Percentiles rank a stretch among this genome's conserved stretches.
These are phyloP conservation scores for Teratosphaeria gauchensis DNA, from an alignment of 2,329 filamentous ascomycete genomes.

Conservation along the genomic window DNA sequence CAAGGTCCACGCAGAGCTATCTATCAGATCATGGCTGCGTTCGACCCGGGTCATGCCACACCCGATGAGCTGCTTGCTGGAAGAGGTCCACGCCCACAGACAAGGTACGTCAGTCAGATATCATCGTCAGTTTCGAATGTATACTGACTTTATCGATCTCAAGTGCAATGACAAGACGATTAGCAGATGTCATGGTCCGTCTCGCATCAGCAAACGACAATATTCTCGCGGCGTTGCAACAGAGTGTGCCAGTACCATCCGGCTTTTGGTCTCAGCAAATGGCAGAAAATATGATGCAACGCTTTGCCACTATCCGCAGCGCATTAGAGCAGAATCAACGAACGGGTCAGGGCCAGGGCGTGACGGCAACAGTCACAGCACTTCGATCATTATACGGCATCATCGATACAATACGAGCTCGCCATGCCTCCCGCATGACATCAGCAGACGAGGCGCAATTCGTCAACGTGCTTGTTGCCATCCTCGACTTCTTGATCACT, in stretches of 20 bases:
- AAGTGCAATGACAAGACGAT: neutral
- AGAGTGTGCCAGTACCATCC: neutral
- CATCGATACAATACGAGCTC: slow-evolving; percentile 3
- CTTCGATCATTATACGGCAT: slow-evolving; percentile 1
- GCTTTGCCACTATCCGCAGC: neutral
- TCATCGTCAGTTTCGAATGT: neutral
- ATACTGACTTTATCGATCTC: neutral
- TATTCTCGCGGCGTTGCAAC: neutral
- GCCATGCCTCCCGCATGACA: slow-evolving; percentile 1
- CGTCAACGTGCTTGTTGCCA: slow-evolving; percentile 1
- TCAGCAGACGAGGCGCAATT: neutral
- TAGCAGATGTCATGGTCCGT: neutral
- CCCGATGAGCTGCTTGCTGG: neutral
- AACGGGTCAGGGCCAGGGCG: slow-evolving; percentile 1
- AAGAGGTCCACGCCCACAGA: neutral
- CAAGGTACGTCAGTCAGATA: neutral
- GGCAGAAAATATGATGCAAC: neutral
- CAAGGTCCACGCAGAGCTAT: neutral
- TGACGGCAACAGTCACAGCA: slow-evolving; percentile 3
- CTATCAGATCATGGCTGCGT: neutral
- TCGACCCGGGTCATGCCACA: neutral
- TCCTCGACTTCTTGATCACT: slow-evolving; percentile 2
- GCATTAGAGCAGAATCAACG: neutral
- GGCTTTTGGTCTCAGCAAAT: slow-evolving; percentile 2
- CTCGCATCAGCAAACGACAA: neutral